Conservation (phyloP, 176 grass and related monocot genomes). For the Aegilops tauschii region DNA sequence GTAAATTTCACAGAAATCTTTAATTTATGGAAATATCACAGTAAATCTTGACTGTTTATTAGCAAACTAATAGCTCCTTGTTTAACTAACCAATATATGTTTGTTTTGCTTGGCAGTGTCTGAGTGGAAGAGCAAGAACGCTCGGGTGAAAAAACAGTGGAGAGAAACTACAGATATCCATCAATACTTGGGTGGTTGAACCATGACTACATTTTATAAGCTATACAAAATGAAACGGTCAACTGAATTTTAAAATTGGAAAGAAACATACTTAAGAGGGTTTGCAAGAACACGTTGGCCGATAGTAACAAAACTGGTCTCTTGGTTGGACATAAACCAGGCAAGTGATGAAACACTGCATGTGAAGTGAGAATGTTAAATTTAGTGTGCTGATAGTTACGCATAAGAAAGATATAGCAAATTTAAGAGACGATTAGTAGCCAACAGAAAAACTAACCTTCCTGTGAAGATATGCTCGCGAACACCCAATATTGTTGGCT, state of each 20-base stretch:
- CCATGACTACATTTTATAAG: neutral
- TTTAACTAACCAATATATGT: neutral
- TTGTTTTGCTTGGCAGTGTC: neutral
- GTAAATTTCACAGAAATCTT: neutral
- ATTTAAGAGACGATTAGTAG: constrained; percentile 12
- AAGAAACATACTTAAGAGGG: constrained; percentile 52
- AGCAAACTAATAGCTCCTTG: neutral
- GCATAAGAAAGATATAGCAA: neutral
- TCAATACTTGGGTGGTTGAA: neutral
- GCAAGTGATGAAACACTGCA: constrained; percentile 70
- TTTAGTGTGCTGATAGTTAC: neutral
- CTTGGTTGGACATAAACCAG: constrained; percentile 81
- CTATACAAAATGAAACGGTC: neutral
- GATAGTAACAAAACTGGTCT: constrained; percentile 72
- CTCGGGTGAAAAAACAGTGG: neutral
- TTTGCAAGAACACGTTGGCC: constrained; percentile 71
- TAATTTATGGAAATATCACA: neutral
- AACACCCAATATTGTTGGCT: constrained; percentile 74
- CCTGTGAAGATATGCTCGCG: constrained; percentile 83
- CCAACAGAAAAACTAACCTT: constrained; percentile 47
- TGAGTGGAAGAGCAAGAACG: neutral
- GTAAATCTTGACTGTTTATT: neutral
- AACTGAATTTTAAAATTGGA: constrained; percentile 5
- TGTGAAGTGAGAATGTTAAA: constrained; percentile 14
- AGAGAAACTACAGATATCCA: neutral